Conservation (phyloP, 768 basidiomycete genomes). For the Tylopilus subfusipes region DNA sequence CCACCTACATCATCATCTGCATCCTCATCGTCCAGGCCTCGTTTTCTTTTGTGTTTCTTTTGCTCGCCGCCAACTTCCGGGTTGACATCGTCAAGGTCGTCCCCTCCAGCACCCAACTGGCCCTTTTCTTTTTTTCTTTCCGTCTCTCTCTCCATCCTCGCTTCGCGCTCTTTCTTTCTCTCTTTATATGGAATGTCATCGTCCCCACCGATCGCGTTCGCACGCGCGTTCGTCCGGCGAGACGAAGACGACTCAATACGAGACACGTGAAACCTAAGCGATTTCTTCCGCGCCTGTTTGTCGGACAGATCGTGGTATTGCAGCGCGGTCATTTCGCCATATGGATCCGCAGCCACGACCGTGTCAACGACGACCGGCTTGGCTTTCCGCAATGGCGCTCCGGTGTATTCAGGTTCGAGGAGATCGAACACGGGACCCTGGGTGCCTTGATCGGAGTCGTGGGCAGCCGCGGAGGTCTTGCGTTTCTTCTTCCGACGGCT, state of each 20-base stretch:
- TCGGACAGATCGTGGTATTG: constrained; percentile 73
- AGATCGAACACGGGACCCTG: constrained; percentile 63
- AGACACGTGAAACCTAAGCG: constrained; percentile 89
- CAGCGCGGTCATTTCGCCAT: constrained; percentile 72
- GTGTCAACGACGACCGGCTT: constrained; percentile 1
- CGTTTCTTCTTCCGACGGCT: constrained; percentile 59
- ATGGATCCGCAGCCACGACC: constrained; percentile 35
- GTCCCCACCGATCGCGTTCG: constrained; percentile 76
- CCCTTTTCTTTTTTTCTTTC: constrained; percentile 34
- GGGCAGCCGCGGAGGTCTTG: constrained; percentile 36
- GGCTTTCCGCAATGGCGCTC: constrained; percentile 25
- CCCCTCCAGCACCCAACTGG: constrained; percentile 50
- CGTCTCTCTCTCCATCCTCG: constrained; percentile 46
- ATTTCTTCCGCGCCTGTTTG: constrained; percentile 76
- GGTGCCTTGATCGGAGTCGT: constrained; percentile 16
- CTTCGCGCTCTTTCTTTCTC: constrained; percentile 60
- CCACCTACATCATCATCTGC: constrained; percentile 44
- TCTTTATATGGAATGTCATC: constrained; percentile 93
- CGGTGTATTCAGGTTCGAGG: constrained; percentile 62
- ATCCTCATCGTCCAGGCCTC: constrained; percentile 37
- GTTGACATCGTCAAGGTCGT: constrained; percentile 61
- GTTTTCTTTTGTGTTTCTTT: constrained; percentile 39
- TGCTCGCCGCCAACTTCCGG: constrained; percentile 35
- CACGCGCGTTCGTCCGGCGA: constrained; percentile 69
- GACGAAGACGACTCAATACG: constrained; percentile 83